phyloP scores from a whole-genome alignment of 164 flowering plant species.

The Chloranthus sessilifolius region DNA sequence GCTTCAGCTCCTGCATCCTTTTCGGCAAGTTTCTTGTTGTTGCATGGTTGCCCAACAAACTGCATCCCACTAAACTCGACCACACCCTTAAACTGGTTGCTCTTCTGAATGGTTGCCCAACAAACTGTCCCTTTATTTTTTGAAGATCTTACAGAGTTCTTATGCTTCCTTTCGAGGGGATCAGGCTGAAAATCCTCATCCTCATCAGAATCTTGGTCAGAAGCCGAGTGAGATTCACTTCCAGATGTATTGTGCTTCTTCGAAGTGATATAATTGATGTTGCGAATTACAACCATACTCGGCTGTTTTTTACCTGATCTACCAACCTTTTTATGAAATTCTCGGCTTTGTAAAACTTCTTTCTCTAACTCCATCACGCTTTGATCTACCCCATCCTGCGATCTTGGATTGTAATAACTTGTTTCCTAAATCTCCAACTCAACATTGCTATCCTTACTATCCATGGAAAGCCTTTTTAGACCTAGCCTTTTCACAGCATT shows the following conservation, averaged over 20 bases:
- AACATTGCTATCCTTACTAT: conserved; percentile 39
- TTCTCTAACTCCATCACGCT: conserved; percentile 27
- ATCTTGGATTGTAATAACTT: conserved; percentile 31
- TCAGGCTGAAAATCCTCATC: conserved; percentile 20
- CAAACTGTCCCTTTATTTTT: conserved; percentile 34
- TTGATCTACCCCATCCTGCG: conserved; percentile 36
- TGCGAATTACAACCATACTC: conserved; percentile 75
- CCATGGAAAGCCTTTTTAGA: conserved; percentile 56
- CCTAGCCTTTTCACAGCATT: conserved; percentile 33
- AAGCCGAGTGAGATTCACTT: conserved; percentile 45
- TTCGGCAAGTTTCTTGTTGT: conserved; percentile 82
- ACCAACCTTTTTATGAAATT: conserved; percentile 36
- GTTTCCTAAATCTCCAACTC: conserved; percentile 47
- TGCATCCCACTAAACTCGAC: conserved; percentile 79
- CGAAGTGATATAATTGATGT: conserved; percentile 82
- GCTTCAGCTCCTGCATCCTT: conserved; percentile 92
- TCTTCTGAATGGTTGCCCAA: too few species aligned
- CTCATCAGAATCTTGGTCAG: conserved; percentile 45
- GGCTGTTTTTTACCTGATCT: conserved; percentile 54
- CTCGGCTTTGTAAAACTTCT: conserved; percentile 30
- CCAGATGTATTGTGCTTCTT: conserved; percentile 37
- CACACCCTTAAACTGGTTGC: conserved; percentile 51
- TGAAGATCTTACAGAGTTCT: conserved; percentile 29
- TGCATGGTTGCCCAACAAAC: conserved; percentile 67
- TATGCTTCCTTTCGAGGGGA: conserved; percentile 24